Evolutionary conservation across 495 filamentous ascomycete genomes (phyloP).

Genomic region (Lasiosphaeriaceae sp.): DNA sequence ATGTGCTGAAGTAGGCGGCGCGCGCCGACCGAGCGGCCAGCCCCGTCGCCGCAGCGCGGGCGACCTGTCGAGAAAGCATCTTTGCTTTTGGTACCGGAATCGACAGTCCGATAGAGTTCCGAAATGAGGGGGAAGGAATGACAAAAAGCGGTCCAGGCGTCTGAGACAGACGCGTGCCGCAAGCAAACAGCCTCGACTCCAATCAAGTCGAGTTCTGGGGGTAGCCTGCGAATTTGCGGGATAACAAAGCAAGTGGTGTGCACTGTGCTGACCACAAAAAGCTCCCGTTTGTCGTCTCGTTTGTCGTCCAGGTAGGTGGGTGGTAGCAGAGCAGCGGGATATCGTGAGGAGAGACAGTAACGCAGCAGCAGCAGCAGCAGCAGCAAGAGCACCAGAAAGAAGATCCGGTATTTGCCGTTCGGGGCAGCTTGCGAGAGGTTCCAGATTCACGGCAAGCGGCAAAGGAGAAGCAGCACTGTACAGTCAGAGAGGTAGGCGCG

Average conservation of each 20-base stretch:
- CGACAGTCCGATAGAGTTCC: neutral
- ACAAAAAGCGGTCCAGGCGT: neutral
- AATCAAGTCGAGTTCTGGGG: neutral
- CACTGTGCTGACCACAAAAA: no score
- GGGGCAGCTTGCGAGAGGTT: conserved; percentile 11
- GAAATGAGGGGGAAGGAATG: neutral
- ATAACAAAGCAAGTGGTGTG: no score
- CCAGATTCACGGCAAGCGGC: conserved; percentile 4
- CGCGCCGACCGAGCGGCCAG: neutral
- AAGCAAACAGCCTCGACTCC: neutral
- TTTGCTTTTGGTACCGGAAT: conserved; percentile 1
- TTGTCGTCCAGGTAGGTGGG: neutral
- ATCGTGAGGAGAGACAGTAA: neutral
- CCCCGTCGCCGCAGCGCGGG: conserved; percentile 26
- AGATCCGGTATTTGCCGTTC: conserved; percentile 7
- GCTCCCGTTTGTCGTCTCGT: no score
- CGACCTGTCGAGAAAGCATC: conserved; percentile 27
- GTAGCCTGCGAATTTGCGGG: no score
- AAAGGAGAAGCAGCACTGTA: no score
- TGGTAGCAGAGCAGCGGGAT: neutral
- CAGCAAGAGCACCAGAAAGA: conserved; percentile 12
- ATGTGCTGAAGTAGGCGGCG: conserved; percentile 52
- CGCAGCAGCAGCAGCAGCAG: conserved; percentile 3
- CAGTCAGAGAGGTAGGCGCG: conserved; percentile 6
- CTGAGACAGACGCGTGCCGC: neutral